Base-by-base conservation (phyloP, 208 protist genomes). In the Angomonas ambiguus region DNA sequence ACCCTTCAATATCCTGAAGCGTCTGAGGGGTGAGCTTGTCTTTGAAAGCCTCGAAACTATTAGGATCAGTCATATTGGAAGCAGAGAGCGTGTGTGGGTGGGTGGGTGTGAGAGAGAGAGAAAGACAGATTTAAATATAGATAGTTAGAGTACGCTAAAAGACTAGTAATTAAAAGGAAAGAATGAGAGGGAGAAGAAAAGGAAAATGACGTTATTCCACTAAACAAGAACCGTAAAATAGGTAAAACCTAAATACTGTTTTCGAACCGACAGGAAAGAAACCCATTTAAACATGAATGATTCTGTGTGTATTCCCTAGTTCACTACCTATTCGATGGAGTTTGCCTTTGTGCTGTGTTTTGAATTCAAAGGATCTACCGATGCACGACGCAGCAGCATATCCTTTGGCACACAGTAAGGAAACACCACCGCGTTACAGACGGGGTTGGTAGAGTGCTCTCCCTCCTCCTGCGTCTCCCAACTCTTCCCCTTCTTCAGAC, bases 321-420 rank as follows among this genome's bases (percentile, higher is more conserved):
- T n/a, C n/a, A n/a, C n/a, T n/a, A n/a, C 33, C 62, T 53, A 65
- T 28, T 71, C 56, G 61, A 28, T 56, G 6, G 8, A 18, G 20
- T 62, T 53, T 22, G 32, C 32, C 8, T 33, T 63, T 48, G 16
- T 31, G 53, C 30, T 25, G 56, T 59, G 53, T 55, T 87, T 87
- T 11, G 66, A 30, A 48, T 48, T 91, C 33, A 93, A 74, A 30
- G 87, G 90, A 62, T 95, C 87, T 11, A 71, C 75, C 6, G 81
- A 34, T 57, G 59, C 68, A 24, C 74, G 67, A 20, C 90, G 83
- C 64, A 83, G 72, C 30, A 82, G 57, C 83, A 92, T 84, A 16
- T 78, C 80, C 61, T 80, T 80, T 13, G 91, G 91, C 11, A 96
- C 82, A 62, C 91, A 96, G 62, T 96, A 96, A 22, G 91, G 91